Percentiles rank a stretch among this genome's conserved stretches.
Evolutionary conservation across 352 stramenopile species (phyloP).

Genomic region (Phytophthora rubi): DNA sequence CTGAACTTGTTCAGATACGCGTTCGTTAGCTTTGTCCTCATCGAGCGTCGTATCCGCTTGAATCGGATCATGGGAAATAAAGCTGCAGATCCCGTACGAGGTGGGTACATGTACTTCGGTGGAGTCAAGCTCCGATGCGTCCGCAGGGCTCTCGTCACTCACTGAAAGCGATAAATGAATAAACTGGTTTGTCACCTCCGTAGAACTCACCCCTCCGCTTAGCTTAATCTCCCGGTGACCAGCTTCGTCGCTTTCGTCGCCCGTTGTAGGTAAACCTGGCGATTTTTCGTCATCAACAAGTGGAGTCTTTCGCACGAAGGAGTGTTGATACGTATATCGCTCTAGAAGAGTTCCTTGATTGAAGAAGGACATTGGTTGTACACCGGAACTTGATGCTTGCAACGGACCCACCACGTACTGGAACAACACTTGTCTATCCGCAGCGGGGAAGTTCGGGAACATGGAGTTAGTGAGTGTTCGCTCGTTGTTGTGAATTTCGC

Average conservation of each 20-base stretch:
- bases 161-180: constrained; percentile 23
- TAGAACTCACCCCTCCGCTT: neutral
- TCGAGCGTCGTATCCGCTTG: neutral
- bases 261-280: neutral
- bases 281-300: neutral
- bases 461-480: neutral
- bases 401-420: constrained; percentile 45
- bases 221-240: neutral
- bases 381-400: neutral
- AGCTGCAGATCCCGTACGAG: constrained; percentile 16
- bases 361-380: constrained; percentile 9
- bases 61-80: constrained; percentile 24
- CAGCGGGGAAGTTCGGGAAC: neutral
- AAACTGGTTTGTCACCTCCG: constrained; percentile 19
- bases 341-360: constrained; percentile 39
- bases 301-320: constrained; percentile 19
- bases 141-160: neutral
- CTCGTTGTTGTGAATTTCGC: constrained; percentile 28
- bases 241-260: neutral
- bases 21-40: neutral
- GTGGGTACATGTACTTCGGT: neutral
- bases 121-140: neutral
- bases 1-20: neutral
- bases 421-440: neutral
- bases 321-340: constrained; percentile 42